Percentiles rank a stretch among this genome's conserved stretches.
These are phyloP conservation scores for Tilletia caries DNA, from an alignment of 1,284 basidiomycete species.

Conservation along the genomic window DNA sequence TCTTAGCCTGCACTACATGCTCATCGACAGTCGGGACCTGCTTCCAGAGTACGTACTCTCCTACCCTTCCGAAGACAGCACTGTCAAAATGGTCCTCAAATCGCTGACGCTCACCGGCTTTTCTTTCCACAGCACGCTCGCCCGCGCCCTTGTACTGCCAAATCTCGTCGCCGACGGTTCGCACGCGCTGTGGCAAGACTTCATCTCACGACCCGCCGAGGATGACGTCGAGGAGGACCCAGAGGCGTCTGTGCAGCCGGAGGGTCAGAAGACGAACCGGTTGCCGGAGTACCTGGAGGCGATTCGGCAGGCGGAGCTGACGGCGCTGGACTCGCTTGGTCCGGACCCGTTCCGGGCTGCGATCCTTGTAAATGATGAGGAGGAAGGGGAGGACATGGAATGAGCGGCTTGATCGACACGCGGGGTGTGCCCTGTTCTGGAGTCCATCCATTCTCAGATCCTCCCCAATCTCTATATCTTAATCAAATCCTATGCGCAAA, in stretches of 20 bases:
- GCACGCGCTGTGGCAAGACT: conserved; percentile 82
- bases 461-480: too few relatives aligned
- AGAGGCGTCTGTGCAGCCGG: too few relatives aligned
- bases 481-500: too few relatives aligned
- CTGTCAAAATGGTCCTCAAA: background rate
- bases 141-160: conserved; percentile 70
- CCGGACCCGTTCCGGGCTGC: conserved; percentile 3
- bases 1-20: conserved; percentile 72
- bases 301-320: conserved; percentile 37
- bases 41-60: conserved; percentile 66
- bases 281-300: conserved; percentile 43
- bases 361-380: background rate
- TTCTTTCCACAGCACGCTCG: conserved; percentile 66
- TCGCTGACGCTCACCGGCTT: background rate
- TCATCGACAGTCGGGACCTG: conserved; percentile 66
- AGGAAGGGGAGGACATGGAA: background rate
- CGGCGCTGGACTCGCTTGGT: conserved; percentile 10
- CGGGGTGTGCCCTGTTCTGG: too few relatives aligned
- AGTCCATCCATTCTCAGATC: too few relatives aligned
- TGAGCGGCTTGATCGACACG: too few relatives aligned
- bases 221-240: background rate
- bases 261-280: conserved; percentile 23
- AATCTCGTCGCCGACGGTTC: conserved; percentile 84
- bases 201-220: conserved; percentile 60
- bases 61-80: too few relatives aligned